A percentile compares a stretch with the other conserved stretches of the same genome.
Evolutionary conservation across 2,329 filamentous ascomycete species (phyloP).

Genomic region (Fusarium sp.): DNA sequence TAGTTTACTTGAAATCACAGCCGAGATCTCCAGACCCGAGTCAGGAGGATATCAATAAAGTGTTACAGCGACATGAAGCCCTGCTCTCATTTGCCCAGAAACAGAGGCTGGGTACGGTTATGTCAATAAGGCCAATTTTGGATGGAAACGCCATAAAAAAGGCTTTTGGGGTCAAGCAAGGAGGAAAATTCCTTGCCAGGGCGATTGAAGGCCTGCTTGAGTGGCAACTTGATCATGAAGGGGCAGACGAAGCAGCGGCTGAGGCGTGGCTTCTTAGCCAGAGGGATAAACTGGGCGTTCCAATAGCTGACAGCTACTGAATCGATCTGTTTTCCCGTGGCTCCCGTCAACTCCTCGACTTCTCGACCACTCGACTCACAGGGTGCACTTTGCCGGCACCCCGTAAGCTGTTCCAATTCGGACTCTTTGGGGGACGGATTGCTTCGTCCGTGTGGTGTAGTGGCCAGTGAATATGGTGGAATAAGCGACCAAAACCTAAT

Average conservation of each 20-base stretch:
- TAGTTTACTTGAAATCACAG: not conserved
- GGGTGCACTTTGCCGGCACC: no score
- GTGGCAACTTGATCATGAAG: constrained; percentile 2
- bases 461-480: no score
- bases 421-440: no score
- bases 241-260: not conserved
- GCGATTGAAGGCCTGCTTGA: not conserved
- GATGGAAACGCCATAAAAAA: constrained; percentile 1
- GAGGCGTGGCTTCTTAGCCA: not conserved
- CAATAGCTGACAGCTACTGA: no score
- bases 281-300: not conserved
- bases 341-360: no score
- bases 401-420: no score
- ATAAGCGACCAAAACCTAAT: no score
- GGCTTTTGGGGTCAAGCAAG: not conserved
- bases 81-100: not conserved
- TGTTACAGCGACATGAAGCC: not conserved
- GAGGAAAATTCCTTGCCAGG: not conserved
- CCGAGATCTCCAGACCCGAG: no score
- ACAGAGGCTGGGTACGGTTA: not conserved
- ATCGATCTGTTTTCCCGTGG: no score
- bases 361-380: no score
- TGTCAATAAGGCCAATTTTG: not conserved
- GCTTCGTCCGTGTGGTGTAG: no score
- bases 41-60: not conserved